Evolutionary conservation across 306 rosid species (phyloP), one percentile per base, ranked within the genome.

Genomic region (Clitoria ternatea): DNA sequence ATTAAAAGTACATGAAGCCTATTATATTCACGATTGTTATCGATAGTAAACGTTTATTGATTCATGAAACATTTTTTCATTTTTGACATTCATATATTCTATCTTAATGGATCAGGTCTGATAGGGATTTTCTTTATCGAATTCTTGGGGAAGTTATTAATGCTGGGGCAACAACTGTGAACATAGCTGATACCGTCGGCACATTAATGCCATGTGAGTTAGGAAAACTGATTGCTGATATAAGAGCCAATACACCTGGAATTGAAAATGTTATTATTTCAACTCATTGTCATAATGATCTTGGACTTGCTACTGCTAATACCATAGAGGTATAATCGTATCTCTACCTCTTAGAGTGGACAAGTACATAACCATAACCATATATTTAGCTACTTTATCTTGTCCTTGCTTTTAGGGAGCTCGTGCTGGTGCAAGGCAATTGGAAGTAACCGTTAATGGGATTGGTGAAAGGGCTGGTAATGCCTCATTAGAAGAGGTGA

Each of bases 391-490:
- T 7, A 44, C 43, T 26, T 56, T 13, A 76, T 47, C 17, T 56
- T 20, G 18, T 72, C 23, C 75, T 37, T 6, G 37, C 24, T 65
- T 78, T 69, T 88, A 94, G 99, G 99, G 97, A 69, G 99, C 96
- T 64, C 81, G 87, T 57, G 82, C 87, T 30, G 99, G 99, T 69
- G 99, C 99, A 14, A 85, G 99, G 68, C 99, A 95, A 61, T 33
- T 95, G 61, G 99, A 95, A 83, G 96, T 95, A 45, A 95, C 99
- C 50, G 79, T 95, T 24, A 95, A 95, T 83, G 99, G 99, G 27
- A 95, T 95, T 67, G 99, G 99, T 65, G 99, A 95, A 83, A 91
- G 99, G 80, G 99, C 97, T 6, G 99, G 99, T 13, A 95, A 95
- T 85, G 99, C 99, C 36, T 87, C 97, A 0, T 26, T 94, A 4